These are phyloP conservation scores for Colletotrichum destructivum DNA, from an alignment of 2,329 filamentous ascomycete genomes.

Conservation along the genomic window DNA sequence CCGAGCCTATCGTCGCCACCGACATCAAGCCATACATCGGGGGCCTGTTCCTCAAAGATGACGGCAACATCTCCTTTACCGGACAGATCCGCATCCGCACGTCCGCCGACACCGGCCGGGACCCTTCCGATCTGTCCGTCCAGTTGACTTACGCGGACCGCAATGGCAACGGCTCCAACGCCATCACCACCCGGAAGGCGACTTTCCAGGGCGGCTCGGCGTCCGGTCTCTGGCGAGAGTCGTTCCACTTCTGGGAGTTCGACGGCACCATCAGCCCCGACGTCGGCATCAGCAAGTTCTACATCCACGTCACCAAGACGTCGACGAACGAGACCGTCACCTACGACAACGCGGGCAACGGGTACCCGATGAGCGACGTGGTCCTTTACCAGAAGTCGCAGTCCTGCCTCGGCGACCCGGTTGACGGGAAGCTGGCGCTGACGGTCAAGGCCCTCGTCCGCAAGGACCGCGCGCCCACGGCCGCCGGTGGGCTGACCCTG, in stretches of 20 bases:
- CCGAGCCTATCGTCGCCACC: constrained; percentile 48
- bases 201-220: constrained; percentile 43
- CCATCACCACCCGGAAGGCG: constrained; percentile 30
- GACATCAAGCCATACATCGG: constrained; percentile 53
- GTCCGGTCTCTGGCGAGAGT: constrained; percentile 40
- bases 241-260: constrained; percentile 46
- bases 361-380: constrained; percentile 43
- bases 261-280: constrained; percentile 40
- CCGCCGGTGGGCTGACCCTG: constrained; percentile 25
- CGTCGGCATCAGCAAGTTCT: constrained; percentile 46
- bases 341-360: constrained; percentile 44
- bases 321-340: constrained; percentile 43
- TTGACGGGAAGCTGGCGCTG: constrained; percentile 21
- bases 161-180: constrained; percentile 35
- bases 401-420: constrained; percentile 37
- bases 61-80: constrained; percentile 45
- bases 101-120: constrained; percentile 40
- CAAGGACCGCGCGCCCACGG: constrained; percentile 21
- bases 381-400: constrained; percentile 43
- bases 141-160: constrained; percentile 45
- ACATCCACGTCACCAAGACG: constrained; percentile 42
- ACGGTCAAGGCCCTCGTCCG: constrained; percentile 27
- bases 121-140: constrained; percentile 46
- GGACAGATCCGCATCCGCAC: constrained; percentile 47
- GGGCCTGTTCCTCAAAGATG: constrained; percentile 46